A percentile compares a stretch with the other conserved stretches of the same genome.
Conservation (phyloP, 2,329 filamentous ascomycete species). For the Nakataea oryzae region DNA sequence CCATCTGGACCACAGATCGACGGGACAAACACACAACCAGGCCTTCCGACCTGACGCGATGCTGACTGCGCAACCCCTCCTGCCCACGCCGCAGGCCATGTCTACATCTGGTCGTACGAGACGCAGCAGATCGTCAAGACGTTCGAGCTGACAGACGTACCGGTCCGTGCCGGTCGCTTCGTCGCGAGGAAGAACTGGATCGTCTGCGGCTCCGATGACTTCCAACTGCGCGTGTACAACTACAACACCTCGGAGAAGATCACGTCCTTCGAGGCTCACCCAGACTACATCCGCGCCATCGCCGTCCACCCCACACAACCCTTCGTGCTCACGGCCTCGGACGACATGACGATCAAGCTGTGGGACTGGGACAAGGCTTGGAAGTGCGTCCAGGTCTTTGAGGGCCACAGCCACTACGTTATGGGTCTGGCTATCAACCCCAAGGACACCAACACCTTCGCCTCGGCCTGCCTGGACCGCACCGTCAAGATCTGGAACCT, state of each 20-base stretch:
- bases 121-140: slow-evolving; percentile 96
- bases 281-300: slow-evolving; percentile 96
- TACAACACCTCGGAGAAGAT: slow-evolving; percentile 99
- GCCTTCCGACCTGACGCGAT: background rate
- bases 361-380: slow-evolving; percentile 99
- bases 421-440: slow-evolving; percentile 97
- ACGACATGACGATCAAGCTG: slow-evolving; percentile 97
- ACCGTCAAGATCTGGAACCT: slow-evolving; percentile 75
- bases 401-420: slow-evolving; percentile 87
- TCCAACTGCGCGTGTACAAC: slow-evolving; percentile 49
- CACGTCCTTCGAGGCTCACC: slow-evolving; percentile 91
- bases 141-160: slow-evolving; percentile 97
- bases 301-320: slow-evolving; percentile 91
- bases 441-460: slow-evolving; percentile 88
- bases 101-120: slow-evolving; percentile 98
- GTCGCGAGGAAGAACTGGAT: slow-evolving; percentile 99
- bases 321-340: slow-evolving; percentile 89
- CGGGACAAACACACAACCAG: background rate
- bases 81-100: slow-evolving; percentile 60
- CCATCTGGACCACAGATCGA: background rate
- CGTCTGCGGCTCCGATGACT: slow-evolving; percentile 89
- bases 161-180: slow-evolving; percentile 92
- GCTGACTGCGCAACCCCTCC: background rate
- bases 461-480: slow-evolving; percentile 87
- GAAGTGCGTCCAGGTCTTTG: slow-evolving; percentile 96